phyloP scores from a whole-genome alignment of 192 early-diverging fungal genomes.

The Coemansia sp. region DNA sequence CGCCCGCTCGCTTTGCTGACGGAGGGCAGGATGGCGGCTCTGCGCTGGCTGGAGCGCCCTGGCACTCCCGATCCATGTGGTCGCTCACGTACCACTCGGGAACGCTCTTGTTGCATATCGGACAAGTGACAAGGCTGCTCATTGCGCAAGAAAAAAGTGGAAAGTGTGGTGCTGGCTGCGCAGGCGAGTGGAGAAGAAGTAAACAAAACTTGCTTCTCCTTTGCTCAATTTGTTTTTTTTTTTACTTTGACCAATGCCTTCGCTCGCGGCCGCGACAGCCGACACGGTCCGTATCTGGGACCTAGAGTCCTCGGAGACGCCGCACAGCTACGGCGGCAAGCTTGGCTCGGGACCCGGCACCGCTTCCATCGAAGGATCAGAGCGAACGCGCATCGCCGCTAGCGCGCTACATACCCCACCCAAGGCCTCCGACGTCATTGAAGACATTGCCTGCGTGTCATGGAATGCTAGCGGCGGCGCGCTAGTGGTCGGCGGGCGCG shows the following conservation, averaged over 20 bases:
- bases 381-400: not conserved
- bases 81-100: constrained; percentile 45
- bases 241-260: constrained; percentile 3
- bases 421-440: not conserved
- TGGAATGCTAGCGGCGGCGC: constrained; percentile 29
- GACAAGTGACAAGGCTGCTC: constrained; percentile 32
- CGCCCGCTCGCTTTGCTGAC: constrained; percentile 3
- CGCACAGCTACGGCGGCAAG: not conserved
- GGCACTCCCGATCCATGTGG: constrained; percentile 42
- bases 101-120: constrained; percentile 31
- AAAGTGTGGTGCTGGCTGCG: too few relatives aligned
- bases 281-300: constrained; percentile 40
- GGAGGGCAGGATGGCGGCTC: not conserved
- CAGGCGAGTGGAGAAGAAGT: too few relatives aligned
- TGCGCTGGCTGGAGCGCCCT: constrained; percentile 1
- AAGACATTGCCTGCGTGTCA: constrained; percentile 13
- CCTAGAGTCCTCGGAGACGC: constrained; percentile 2
- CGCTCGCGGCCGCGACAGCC: constrained; percentile 33
- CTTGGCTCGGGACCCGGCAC: constrained; percentile 3
- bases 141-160: not conserved
- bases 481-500: constrained; percentile 26
- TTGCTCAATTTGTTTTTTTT: not conserved
- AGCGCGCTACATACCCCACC: not conserved
- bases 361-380: not conserved
- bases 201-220: not conserved